phyloP scores from a whole-genome alignment of 2,329 filamentous ascomycete species.

The Chrysoporthe austroafricana region DNA sequence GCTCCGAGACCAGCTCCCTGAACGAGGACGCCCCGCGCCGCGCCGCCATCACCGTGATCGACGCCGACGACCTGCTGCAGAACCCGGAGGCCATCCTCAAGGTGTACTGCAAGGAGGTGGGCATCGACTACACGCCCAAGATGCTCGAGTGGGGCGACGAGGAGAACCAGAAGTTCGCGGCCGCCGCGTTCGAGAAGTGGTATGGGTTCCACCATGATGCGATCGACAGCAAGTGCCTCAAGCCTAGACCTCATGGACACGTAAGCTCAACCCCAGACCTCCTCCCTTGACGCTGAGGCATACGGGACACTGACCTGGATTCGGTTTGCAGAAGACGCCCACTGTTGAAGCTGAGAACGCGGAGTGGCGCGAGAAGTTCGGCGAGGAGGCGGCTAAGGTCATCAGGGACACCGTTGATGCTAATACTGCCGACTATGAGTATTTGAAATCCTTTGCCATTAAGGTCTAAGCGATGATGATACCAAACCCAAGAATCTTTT shows the following conservation, averaged over 20 bases:
- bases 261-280: slow-evolving; percentile 44
- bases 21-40: slow-evolving; percentile 13
- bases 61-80: slow-evolving; percentile 93
- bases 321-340: slow-evolving; percentile 55
- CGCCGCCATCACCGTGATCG: slow-evolving; percentile 74
- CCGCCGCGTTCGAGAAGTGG: slow-evolving; percentile 91
- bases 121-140: slow-evolving; percentile 71
- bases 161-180: slow-evolving; percentile 70
- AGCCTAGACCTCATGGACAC: slow-evolving; percentile 67
- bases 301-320: slow-evolving; percentile 7
- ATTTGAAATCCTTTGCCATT: slow-evolving; percentile 77
- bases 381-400: slow-evolving; percentile 68
- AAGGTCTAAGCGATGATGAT: slow-evolving; percentile 48
- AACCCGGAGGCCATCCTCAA: slow-evolving; percentile 75
- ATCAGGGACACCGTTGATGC: slow-evolving; percentile 73
- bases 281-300: background rate
- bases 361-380: slow-evolving; percentile 77
- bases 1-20: slow-evolving; percentile 18
- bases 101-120: slow-evolving; percentile 81
- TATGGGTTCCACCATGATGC: slow-evolving; percentile 96
- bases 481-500: slow-evolving; percentile 27
- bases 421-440: slow-evolving; percentile 77
- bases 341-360: slow-evolving; percentile 68
- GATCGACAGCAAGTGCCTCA: slow-evolving; percentile 77
- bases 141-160: slow-evolving; percentile 88